Evolutionary conservation across 1,139 yeast genomes (phyloP), one percentile per base, ranked within the genome.

Genomic region (Scheffersomyces illinoinensis): DNA sequence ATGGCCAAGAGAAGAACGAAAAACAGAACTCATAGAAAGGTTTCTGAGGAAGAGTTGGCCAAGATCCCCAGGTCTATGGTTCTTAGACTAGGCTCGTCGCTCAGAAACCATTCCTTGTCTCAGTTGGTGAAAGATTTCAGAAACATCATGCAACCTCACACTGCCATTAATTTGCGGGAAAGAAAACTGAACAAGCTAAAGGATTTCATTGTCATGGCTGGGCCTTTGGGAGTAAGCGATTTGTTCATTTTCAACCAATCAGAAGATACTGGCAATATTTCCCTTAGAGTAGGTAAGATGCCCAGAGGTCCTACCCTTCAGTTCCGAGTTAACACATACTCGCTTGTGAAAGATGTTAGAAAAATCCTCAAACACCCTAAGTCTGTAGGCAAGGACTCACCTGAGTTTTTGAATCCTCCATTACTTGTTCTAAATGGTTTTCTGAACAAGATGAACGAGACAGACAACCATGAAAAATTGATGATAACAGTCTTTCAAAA

Each of bases 261-360:
- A 53, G 89, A 86, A 65, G 84, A 83, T 53, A 79, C 89, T 2
- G 98, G 98, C 7, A 88, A 87, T 61, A 88, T 96, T 12, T 89
- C 95, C 55, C 78, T 96, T 65, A 85, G 98, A 69, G 76, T 96
- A 56, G 93, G 96, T 2, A 85, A 92, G 68, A 85, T 95, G 78
- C 98, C 99, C 47, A 82, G 93, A 62, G 99, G 99, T 5, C 99
- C 99, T 33, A 93, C 97, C 17, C 78, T 93, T 57, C 91, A 93
- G 62, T 96, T 95, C 77, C 84, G 85, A 62, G 88, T 96, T 55
- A 79, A 85, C 63, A 85, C 84, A 64, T 96, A 93, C 73, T 89
- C 97, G 6, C 81, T 96, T 59, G 85, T 90, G 68, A 90, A 90
- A 72, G 99, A 96, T 73, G 88, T 96, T n/a, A 78, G 85, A 56